phyloP scores from a whole-genome alignment of 805 yeast genomes.

The Wickerhamiella domercqiae region DNA sequence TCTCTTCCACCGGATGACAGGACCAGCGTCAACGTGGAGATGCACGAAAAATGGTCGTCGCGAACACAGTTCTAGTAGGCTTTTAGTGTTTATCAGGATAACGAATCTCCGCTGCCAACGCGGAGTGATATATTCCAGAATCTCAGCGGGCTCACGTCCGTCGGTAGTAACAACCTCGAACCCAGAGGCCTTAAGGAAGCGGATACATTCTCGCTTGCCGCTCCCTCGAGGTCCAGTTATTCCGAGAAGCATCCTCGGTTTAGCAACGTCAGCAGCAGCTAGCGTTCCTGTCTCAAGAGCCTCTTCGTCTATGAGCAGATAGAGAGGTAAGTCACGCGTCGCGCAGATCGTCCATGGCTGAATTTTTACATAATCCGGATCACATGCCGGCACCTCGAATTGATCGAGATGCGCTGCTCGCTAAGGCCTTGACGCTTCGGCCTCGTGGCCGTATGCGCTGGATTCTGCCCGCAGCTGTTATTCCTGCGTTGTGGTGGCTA shows the following conservation, averaged over 20 bases:
- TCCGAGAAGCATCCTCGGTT: constrained; percentile 48
- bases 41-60: constrained; percentile 78
- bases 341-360: no score
- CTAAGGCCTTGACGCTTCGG: no score
- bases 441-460: constrained; percentile 5
- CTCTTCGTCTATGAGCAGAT: no score
- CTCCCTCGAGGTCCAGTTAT: constrained; percentile 54
- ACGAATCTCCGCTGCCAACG: constrained; percentile 55
- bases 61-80: constrained; percentile 32
- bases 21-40: constrained; percentile 61
- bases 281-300: no score
- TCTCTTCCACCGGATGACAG: constrained; percentile 29
- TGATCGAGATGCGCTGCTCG: no score
- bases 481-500: not conserved
- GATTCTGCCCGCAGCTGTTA: constrained; percentile 2
- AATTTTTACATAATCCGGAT: no score
- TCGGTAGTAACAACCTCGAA: constrained; percentile 27
- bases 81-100: constrained; percentile 27
- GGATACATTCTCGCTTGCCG: constrained; percentile 50
- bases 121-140: constrained; percentile 46
- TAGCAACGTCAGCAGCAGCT: not conserved
- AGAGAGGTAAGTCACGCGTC: no score
- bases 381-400: no score
- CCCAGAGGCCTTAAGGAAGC: constrained; percentile 41
- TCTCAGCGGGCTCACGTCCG: constrained; percentile 23